A percentile compares a stretch with the other conserved stretches of the same genome.
Conservation (phyloP, 2,329 filamentous ascomycete genomes). For the Coleophoma crateriformis region DNA sequence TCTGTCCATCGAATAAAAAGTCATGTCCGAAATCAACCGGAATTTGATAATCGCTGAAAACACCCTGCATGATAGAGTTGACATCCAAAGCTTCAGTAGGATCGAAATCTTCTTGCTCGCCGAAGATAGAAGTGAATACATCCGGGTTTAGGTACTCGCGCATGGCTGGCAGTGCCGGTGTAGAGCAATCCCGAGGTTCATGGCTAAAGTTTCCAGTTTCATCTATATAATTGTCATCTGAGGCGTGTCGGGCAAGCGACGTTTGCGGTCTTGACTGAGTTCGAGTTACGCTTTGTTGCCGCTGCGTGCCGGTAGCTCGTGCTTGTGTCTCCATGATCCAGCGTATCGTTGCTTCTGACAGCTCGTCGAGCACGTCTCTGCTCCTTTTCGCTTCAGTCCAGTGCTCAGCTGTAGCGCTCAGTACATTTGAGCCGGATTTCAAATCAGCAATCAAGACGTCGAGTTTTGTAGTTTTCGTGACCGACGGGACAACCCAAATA, state of each 20-base stretch:
- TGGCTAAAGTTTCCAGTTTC: background rate
- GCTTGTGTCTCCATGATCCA: slow-evolving; percentile 18
- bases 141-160: background rate
- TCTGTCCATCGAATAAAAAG: background rate
- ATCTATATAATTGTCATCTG: background rate
- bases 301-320: background rate
- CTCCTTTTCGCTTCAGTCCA: slow-evolving; percentile 44
- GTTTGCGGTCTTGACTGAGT: too few species aligned
- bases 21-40: slow-evolving; percentile 5
- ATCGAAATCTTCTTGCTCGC: slow-evolving; percentile 2
- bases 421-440: slow-evolving; percentile 36
- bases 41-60: slow-evolving; percentile 6
- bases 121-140: background rate
- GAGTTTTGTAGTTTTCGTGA: slow-evolving; percentile 31
- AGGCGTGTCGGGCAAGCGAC: background rate
- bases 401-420: slow-evolving; percentile 45
- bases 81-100: slow-evolving; percentile 1
- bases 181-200: background rate
- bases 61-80: slow-evolving; percentile 7
- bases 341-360: slow-evolving; percentile 26
- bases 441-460: slow-evolving; percentile 36
- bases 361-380: slow-evolving; percentile 37
- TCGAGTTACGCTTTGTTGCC: background rate
- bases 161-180: background rate
- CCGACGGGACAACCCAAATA: slow-evolving; percentile 37